Percentiles rank a stretch among this genome's conserved stretches.
Conservation (phyloP, 352 stramenopile species). For the Globisporangium radiosum region DNA sequence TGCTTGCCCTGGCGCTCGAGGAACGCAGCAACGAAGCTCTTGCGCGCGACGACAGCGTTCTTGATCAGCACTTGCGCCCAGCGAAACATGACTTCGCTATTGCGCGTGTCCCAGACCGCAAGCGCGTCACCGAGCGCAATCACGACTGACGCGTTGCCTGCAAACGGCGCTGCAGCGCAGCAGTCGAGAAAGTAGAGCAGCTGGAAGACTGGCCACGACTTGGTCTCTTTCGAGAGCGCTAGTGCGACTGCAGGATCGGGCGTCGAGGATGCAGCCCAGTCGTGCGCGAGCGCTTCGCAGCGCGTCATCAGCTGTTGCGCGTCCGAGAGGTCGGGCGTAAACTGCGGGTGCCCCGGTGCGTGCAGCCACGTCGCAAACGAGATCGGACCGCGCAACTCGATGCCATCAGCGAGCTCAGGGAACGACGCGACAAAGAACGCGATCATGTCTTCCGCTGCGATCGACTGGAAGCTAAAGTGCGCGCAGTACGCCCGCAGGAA, state of each 20-base stretch:
- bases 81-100: constrained; percentile 62
- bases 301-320: constrained; percentile 63
- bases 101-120: constrained; percentile 43
- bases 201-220: constrained; percentile 48
- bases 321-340: constrained; percentile 52
- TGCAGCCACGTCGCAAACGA: constrained; percentile 69
- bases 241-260: constrained; percentile 39
- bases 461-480: constrained; percentile 71
- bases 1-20: constrained; percentile 71
- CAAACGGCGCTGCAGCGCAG: constrained; percentile 41
- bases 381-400: constrained; percentile 51
- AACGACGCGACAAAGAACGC: constrained; percentile 65
- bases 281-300: constrained; percentile 55
- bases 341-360: constrained; percentile 49
- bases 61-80: constrained; percentile 63
- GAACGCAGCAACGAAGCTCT: constrained; percentile 45
- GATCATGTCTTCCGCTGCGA: constrained; percentile 65
- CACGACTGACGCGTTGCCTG: constrained; percentile 28
- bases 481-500: constrained; percentile 64
- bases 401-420: constrained; percentile 38
- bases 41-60: constrained; percentile 38
- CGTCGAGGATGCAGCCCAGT: constrained; percentile 42
- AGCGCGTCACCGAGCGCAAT: constrained; percentile 46
- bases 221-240: constrained; percentile 53
- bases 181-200: constrained; percentile 69